Conservation (phyloP, 441 rosid genomes). For the Croton laevigatus region DNA sequence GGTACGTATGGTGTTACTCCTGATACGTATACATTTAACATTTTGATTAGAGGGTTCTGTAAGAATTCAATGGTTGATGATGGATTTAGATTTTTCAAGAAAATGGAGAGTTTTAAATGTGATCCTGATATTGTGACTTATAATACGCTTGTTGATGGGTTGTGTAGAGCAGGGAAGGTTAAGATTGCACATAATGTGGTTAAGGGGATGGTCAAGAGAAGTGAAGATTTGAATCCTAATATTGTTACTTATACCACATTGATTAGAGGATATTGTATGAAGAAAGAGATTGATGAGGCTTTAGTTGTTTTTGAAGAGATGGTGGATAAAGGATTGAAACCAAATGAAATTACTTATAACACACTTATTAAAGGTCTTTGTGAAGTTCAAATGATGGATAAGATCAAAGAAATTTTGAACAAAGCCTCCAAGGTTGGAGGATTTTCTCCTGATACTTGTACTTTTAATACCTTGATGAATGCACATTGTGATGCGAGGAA, state of each 20-base stretch:
- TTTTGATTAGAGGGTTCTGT: conserved; percentile 68
- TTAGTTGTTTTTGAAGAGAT: conserved; percentile 51
- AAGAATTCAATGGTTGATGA: conserved; percentile 69
- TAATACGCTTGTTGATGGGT: conserved; percentile 81
- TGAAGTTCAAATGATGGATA: conserved; percentile 54
- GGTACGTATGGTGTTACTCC: conserved; percentile 42
- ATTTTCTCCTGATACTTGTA: conserved; percentile 73
- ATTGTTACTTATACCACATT: conserved; percentile 74
- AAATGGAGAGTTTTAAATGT: conserved; percentile 53
- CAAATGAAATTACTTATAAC: conserved; percentile 59
- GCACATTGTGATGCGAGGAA: conserved; percentile 62
- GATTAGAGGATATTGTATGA: conserved; percentile 75
- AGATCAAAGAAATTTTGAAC: conserved; percentile 50
- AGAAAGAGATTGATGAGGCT: conserved; percentile 63
- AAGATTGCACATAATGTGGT: conserved; percentile 64
- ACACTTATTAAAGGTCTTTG: conserved; percentile 75
- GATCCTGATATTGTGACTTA: conserved; percentile 69
- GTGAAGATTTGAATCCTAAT: conserved; percentile 47
- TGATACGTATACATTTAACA: conserved; percentile 63
- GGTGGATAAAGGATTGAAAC: conserved; percentile 50
- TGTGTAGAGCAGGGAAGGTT: conserved; percentile 79
- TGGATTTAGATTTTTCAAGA: conserved; percentile 56
- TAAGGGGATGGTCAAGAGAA: conserved; percentile 57
- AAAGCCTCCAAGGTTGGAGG: conserved; percentile 31
- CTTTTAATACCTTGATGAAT: conserved; percentile 63